Base-by-base conservation (phyloP, 2,329 filamentous ascomycete genomes). In the Sarocladiaceae sp. region DNA sequence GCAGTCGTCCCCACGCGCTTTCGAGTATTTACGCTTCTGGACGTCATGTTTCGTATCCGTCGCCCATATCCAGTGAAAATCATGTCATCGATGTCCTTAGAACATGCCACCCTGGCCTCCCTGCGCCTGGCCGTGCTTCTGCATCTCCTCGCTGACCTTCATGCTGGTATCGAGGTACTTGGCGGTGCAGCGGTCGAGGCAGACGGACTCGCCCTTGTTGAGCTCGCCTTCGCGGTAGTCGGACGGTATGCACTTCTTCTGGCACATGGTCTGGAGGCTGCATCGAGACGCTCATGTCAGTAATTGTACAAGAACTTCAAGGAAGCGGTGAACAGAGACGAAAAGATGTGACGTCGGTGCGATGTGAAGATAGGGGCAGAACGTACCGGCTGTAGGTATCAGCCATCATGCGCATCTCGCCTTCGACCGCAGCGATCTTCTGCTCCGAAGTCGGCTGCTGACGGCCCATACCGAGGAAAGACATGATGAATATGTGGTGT, bases 141-240 rank as follows among this genome's bases (percentile, higher is more conserved):
- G 91, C 84, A 97, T 91, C 75, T 95, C 90, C 75, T 97, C 92
- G 64, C 88, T 93, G 55, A 97, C 90, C 79, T 97, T 97, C 78
- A 96, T 85, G 71, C 96, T 96, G 65, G 96, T 92, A 63, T 97
- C 93, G 75, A 99, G 97, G 79, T 97, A 99, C 78, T 99, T 99
- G 67, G 88, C 82, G 54, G 95, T 89, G 75, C 95, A 99, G 66
- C 94, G 90, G 76, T 99, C 94, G 62, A 99, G 85, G 77, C 95
- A 99, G 63, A 99, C 94, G 61, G 88, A 91, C 75, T 99, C 94
- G 79, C 92, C 95, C 78, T 99, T 99, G 83, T 97, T 96, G 65
- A 99, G 85, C 63, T 99, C 93, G 70, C 83, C 84, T 77, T 99
- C 94, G 70, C 91, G 90, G 83, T 97, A 99, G 64, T 93, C 85